A percentile compares a stretch with the other conserved stretches of the same genome.
phyloP scores from a whole-genome alignment of 106 monocot genomes.

The Cymbidium sinense region DNA sequence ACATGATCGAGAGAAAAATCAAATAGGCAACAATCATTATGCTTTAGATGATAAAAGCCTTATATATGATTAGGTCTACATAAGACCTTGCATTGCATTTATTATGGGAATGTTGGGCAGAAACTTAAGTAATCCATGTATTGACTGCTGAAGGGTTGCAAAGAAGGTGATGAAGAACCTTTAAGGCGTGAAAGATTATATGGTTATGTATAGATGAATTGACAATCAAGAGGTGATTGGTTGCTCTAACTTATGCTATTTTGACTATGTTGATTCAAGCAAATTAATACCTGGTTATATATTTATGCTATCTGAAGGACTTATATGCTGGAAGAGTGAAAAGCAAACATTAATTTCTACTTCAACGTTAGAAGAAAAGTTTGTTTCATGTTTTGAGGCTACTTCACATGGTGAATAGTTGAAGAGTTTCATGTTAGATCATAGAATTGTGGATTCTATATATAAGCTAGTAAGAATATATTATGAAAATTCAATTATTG shows the following conservation, averaged over 20 bases:
- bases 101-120: too few relatives aligned
- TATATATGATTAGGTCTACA: constrained; percentile 8
- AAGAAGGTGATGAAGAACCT: constrained; percentile 15
- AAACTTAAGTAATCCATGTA: too few relatives aligned
- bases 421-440: too few relatives aligned
- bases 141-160: constrained; percentile 5
- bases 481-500: too few relatives aligned
- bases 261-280: neutral
- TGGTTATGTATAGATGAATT: constrained; percentile 6
- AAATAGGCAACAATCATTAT: neutral
- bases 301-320: neutral
- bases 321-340: constrained; percentile 1
- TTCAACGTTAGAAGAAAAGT: constrained; percentile 4
- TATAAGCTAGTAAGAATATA: too few relatives aligned
- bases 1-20: neutral
- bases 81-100: neutral
- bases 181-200: constrained; percentile 9
- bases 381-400: constrained; percentile 11
- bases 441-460: too few relatives aligned
- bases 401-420: neutral
- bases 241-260: neutral
- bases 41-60: constrained; percentile 2
- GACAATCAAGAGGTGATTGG: too few relatives aligned
- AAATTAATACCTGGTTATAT: constrained; percentile 3
- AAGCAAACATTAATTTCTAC: neutral